Base-by-base conservation (phyloP, 1,284 basidiomycete species). In the Abortiporus biennis region DNA sequence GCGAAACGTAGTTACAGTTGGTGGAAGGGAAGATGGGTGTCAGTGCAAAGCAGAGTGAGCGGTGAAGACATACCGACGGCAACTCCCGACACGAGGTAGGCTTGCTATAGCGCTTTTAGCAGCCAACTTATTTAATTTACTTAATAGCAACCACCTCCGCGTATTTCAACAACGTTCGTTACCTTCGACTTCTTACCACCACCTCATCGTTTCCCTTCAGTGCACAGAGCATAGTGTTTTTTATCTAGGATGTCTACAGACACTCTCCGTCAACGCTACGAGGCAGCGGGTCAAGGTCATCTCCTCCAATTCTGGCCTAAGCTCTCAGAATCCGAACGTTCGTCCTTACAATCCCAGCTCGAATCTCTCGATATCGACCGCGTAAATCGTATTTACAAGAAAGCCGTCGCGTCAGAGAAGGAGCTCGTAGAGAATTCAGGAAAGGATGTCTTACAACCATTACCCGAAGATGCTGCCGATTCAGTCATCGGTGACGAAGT, bases 321-420 rank as follows among this genome's bases (percentile, higher is more conserved):
- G 40, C 82, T 98, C 47, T 67, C 78, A 35, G 65, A 78, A 5
- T 44, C 69, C 5, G 82, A 95, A 56, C 88, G 84, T 55, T 59
- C 64, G 6, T 55, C 73, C 11, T 75, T 99, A 36, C 64, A 78
- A 42, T 57, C 66, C 31, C 95, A 98, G 67, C 85, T 98, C 54
- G 71, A 78, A 32, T 66, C 71, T 9, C 84, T 99, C 59, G 85
- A 99, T 62, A 85, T 96, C 49, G 75, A 84, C 48, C 88, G 93
- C 53, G 90, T 99, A 49, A 98, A 98, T 71, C 76, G 78, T 50
- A 81, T 97, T 53, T 95, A 83, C 76, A 58, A 74, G 42, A 86
- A 81, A 51, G 89, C 95, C 23, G 71, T 92, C 53, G 63, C 73
- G 36, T 74, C 81, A 11, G 90, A 94, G 58, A 69, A 72, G 30